phyloP scores from a whole-genome alignment of 768 basidiomycete species.

The Panellus pusillus region DNA sequence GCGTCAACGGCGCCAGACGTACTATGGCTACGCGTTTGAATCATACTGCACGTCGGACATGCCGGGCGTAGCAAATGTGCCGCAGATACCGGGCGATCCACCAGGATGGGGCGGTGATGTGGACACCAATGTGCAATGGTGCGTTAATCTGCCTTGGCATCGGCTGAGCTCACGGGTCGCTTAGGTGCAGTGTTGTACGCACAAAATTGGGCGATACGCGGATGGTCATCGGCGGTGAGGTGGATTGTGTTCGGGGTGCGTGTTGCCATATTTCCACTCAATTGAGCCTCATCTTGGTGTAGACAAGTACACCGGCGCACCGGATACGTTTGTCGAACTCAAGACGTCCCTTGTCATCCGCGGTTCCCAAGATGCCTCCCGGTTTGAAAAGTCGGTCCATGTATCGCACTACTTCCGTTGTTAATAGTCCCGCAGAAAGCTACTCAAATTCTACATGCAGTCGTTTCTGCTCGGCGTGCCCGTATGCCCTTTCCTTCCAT shows the following conservation, averaged over 20 bases:
- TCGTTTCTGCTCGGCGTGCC: conserved; percentile 93
- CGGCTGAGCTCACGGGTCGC: neutral
- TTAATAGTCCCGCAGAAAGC: conserved; percentile 52
- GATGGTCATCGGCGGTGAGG: conserved; percentile 84
- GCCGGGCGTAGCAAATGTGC: conserved; percentile 28
- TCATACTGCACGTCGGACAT: conserved; percentile 73
- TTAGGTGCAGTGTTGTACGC: conserved; percentile 73
- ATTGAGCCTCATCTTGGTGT: conserved; percentile 12
- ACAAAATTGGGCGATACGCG: conserved; percentile 75
- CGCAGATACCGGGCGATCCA: conserved; percentile 31
- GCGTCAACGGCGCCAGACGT: conserved; percentile 62
- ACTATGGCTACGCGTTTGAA: conserved; percentile 90
- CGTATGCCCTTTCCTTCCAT: conserved; percentile 39
- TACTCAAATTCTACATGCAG: conserved; percentile 92
- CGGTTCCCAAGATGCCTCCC: conserved; percentile 60
- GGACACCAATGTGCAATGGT: conserved; percentile 86
- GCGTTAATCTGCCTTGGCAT: neutral
- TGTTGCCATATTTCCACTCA: conserved; percentile 5
- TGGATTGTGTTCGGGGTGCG: conserved; percentile 83
- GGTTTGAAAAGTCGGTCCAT: conserved; percentile 73
- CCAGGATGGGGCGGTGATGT: conserved; percentile 78
- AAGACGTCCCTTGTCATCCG: conserved; percentile 82
- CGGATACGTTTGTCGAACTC: conserved; percentile 77
- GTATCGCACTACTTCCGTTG: neutral
- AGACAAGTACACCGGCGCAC: conserved; percentile 63